Base-by-base conservation (phyloP, 1,284 basidiomycete genomes). In the Ceratobasidium sp. region DNA sequence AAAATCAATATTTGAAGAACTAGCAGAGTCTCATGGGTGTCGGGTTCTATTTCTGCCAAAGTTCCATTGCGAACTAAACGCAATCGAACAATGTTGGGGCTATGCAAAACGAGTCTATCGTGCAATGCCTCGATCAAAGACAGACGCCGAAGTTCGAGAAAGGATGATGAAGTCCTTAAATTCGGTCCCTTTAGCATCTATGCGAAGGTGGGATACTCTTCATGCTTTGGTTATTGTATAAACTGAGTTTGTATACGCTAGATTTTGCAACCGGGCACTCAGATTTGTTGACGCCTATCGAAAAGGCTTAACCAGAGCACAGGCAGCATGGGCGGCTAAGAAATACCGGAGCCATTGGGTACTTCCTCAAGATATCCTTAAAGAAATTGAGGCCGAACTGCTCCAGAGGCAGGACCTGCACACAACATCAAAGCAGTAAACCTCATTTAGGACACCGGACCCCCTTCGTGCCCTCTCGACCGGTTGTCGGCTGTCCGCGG, bases 1-100 rank as follows among this genome's bases (percentile, higher is more conserved):
- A 9, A 53, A 74, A 29, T 75, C 76, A 9, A 23, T 71, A 2
- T 69, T 79, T 1, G 74, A 77, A 56, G 62, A 44, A 49, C 9
- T 59, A 0, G 74, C 74, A 42, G 54, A 70, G 19, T 46, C 36
- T 2, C 67, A 72, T 14, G 75, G 77, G 13, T 76, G 78, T 64
- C 42, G 42, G 8, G 69, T 66, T 29, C 21, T 70, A 44, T 76
- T 77, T 56, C 72, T 77, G 5, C 77, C 75, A 4, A 79, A 78
- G 62, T 79, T 75, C 69, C 77, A 79, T 66, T 79, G 77, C 71
- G 75, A 78, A 62, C 73, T 78, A 7, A 78, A 78, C 67, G 77
- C 74, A 25, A 79, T 78, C 60, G 74, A 77, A 58, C 76, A 74
- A 54, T 78, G 77, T 68, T 78, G 77, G 77, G 77, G 77, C 6